phyloP scores from a whole-genome alignment of 2,329 filamentous ascomycete species.

The Dothideomycetes sp. region DNA sequence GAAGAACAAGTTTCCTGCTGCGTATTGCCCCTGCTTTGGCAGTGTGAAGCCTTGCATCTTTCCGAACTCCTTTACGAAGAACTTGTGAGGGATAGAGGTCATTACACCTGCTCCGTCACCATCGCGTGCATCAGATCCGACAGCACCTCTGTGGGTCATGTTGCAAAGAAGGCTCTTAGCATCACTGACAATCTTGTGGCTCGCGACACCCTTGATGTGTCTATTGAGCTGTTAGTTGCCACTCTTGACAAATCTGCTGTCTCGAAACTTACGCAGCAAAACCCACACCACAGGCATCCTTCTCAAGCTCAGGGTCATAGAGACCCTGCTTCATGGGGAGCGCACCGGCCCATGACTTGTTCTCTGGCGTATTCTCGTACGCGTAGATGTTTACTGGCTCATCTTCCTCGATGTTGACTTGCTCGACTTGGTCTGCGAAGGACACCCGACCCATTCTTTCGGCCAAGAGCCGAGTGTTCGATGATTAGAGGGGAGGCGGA shows the following conservation, averaged over 20 bases:
- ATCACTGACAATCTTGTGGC: conserved; percentile 99
- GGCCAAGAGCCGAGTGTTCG: conserved; percentile 34
- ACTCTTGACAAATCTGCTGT: conserved; percentile 7
- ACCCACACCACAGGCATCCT: conserved; percentile 98
- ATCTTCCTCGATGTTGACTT: conserved; percentile 37
- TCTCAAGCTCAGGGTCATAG: conserved; percentile 91
- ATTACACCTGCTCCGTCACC: conserved; percentile 98
- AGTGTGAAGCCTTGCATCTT: conserved; percentile 80
- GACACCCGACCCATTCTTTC: conserved; percentile 45
- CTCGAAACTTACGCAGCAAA: conserved; percentile 78
- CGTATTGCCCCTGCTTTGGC: conserved; percentile 84
- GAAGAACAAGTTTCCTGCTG: conserved; percentile 96
- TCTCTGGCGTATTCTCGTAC: conserved; percentile 66
- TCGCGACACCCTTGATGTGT: conserved; percentile 93
- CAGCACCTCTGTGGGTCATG: conserved; percentile 98
- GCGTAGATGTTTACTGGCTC: conserved; percentile 58
- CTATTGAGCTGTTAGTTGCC: conserved; percentile 40
- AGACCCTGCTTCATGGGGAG: conserved; percentile 97
- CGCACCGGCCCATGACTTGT: conserved; percentile 89
- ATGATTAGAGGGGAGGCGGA: neutral
- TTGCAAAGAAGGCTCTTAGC: conserved; percentile 94
- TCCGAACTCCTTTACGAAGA: conserved; percentile 98
- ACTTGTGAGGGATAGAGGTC: conserved; percentile 96
- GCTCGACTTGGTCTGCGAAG: conserved; percentile 39
- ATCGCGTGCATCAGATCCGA: conserved; percentile 94